These are phyloP conservation scores for Pestalotiopsis sp. DNA, from an alignment of 2,329 filamentous ascomycete genomes.

Conservation along the genomic window DNA sequence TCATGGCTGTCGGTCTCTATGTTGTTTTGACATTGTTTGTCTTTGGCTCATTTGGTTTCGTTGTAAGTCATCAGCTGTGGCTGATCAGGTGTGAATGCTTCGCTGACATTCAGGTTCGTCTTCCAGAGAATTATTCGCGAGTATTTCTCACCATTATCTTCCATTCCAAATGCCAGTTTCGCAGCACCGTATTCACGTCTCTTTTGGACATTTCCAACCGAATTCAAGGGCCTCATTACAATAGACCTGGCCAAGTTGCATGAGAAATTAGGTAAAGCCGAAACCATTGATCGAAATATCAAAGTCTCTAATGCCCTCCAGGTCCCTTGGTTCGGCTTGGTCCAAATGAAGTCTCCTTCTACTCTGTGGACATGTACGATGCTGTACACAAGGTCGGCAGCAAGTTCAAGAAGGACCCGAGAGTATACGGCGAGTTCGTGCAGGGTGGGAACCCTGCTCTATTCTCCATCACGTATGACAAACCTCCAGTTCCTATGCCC, in stretches of 20 bases:
- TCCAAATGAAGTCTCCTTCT: slow-evolving; percentile 43
- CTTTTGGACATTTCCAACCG: slow-evolving; percentile 1
- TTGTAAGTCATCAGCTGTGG: background rate
- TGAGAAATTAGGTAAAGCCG: background rate
- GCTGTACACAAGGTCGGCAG: slow-evolving; percentile 7
- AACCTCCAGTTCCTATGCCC: too few relatives aligned
- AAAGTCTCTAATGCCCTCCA: background rate
- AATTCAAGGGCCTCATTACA: background rate
- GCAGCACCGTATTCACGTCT: background rate
- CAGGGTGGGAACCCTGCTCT: slow-evolving; percentile 6
- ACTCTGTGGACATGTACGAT: slow-evolving; percentile 8
- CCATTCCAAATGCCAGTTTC: background rate
- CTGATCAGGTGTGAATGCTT: background rate
- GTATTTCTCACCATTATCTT: background rate
- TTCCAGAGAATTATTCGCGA: background rate
- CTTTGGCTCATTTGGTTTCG: background rate
- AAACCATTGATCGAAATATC: background rate
- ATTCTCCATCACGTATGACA: slow-evolving; percentile 6
- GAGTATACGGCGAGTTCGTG: slow-evolving; percentile 8
- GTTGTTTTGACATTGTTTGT: background rate
- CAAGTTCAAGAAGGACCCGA: slow-evolving; percentile 9
- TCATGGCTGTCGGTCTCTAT: background rate
- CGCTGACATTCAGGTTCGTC: background rate
- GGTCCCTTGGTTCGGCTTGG: slow-evolving; percentile 37
- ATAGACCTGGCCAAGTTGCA: slow-evolving; percentile 3